Base-by-base conservation (phyloP, 805 yeast species). In the Lachancea lanzarotensis region DNA sequence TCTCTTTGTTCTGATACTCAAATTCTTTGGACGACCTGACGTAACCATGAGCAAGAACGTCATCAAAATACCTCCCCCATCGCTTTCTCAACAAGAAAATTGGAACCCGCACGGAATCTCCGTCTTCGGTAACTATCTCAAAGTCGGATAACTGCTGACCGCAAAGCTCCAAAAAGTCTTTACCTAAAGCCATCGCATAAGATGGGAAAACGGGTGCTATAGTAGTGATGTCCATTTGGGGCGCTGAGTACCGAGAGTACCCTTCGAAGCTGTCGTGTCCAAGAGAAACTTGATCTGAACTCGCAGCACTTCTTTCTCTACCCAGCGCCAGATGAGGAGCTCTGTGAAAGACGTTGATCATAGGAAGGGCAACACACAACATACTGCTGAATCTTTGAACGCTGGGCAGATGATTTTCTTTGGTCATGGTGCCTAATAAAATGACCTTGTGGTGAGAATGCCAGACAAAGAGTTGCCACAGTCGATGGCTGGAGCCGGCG, bases 21-120 rank as follows among this genome's bases (percentile, higher is more conserved):
- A 38, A 39, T 13, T 57, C 60, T 31, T 60, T 53, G 9, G 63
- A 63, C 8, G 85, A 82, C 46, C 76, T 68, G 0, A 82, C 78
- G 59, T 83, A 85, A 1, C 82, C 84, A 52, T 75, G 73, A 0
- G 88, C 70, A 33, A 84, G 60, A 15, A 84, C 50, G 51, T 72
- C 71, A 50, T 81, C 81, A 56, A 85, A 85, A 49, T 76, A 81
- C 29, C 76, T 62, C 0, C 93, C 93, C 95, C 95, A 85, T 56
- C 93, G 69, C 52, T 80, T 82, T 52, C 84, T 71, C 43, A 85
- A 68, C 3, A 84, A 65, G 50, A 69, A 71, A 39, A 79, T 48
- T 0, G 90, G 82, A 3, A 81, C 78, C 0, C 82, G 78, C 13
- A 82, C 70, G n/a, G 79, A 65, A 37, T 78, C 81, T 7, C 90